Evolutionary conservation across 176 grass and related monocot genomes (phyloP), one percentile per base, ranked within the genome.

Genomic region (Pontederia paniculata): DNA sequence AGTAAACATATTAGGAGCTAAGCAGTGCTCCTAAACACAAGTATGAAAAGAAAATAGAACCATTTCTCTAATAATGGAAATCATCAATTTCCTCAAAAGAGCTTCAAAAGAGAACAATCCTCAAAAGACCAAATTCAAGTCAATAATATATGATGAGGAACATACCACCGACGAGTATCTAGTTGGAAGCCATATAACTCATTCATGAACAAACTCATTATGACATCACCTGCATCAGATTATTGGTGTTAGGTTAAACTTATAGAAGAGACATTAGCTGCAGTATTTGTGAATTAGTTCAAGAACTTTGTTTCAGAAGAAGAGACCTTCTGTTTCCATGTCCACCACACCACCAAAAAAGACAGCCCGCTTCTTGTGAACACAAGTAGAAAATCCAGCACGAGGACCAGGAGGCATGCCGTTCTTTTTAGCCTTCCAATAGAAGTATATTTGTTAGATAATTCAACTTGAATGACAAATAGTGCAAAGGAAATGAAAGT

Each of bases 201-300:
- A 66, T 97, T 97, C 91, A 97, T 86, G 67, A 97, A 97, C 83
- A 97, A 78, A 48, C 91, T 97, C 75, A 97, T 76, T 47, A 97
- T 54, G 50, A 84, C 79, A 25, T 96, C 91, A 62, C 79, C 91
- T 96, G 65, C 70, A 87, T 42, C 64, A 67, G n/a, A 16, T 14
- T 47, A 23, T 44, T 17, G 42, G 45, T 22, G 17, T 47, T 12
- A 63, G 17, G 45, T 44, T 47, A 47, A 4, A 47, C 23, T 2
- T 19, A 63, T 46, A 20, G 11, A 12, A 54, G 13, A n/a, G 9
- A 50, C 61, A 28, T 22, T 21, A 37, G 28, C 28, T 37, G 28
- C 28, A 37, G 7, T 37, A 37, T 37, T 5, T 37, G 7, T 0
- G 28, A 37, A 37, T 37, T 37, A 37, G 3, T 2, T 5, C 28